These are phyloP conservation scores for Endotrypanum monterogeii DNA, from an alignment of 208 protist genomes.

Conservation along the genomic window DNA sequence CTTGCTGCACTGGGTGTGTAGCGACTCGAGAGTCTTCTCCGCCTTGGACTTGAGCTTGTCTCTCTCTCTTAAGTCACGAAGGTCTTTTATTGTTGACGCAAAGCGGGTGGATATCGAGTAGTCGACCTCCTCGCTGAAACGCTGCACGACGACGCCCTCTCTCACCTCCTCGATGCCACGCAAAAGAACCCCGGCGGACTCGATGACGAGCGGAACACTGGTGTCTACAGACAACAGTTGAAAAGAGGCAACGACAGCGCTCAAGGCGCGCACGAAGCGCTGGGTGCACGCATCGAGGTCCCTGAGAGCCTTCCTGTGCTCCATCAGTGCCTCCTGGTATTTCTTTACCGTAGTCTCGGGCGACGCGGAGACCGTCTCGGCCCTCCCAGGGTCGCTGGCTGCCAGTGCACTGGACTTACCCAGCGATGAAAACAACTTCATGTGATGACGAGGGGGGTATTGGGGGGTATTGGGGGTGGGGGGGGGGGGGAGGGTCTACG, in stretches of 20 bases:
- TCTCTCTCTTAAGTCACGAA: slow-evolving; percentile 17
- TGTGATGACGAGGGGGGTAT: background rate
- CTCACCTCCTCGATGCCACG: slow-evolving; percentile 28
- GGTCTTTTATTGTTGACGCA: slow-evolving; percentile 5
- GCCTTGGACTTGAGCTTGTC: slow-evolving; percentile 28
- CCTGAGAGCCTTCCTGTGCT: slow-evolving; percentile 34
- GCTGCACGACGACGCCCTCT: slow-evolving; percentile 21
- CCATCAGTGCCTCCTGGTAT: slow-evolving; percentile 30
- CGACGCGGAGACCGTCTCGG: background rate
- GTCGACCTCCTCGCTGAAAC: slow-evolving; percentile 36
- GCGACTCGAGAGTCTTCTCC: slow-evolving; percentile 5
- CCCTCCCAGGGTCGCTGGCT: background rate
- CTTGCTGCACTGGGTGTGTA: slow-evolving; percentile 25
- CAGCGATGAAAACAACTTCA: slow-evolving; percentile 2
- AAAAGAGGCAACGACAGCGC: slow-evolving; percentile 24
- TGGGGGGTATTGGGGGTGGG: background rate
- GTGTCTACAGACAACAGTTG: slow-evolving; percentile 22
- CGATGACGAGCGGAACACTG: slow-evolving; percentile 10
- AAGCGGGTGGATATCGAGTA: slow-evolving; percentile 32
- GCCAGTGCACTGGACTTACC: background rate
- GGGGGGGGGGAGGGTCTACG: too few relatives aligned
- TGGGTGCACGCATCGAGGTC: slow-evolving; percentile 22
- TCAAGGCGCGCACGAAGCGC: slow-evolving; percentile 23
- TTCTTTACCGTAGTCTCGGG: slow-evolving; percentile 9
- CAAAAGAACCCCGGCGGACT: slow-evolving; percentile 18